Conservation (phyloP, 768 basidiomycete genomes). For the Calocera viscosa region DNA sequence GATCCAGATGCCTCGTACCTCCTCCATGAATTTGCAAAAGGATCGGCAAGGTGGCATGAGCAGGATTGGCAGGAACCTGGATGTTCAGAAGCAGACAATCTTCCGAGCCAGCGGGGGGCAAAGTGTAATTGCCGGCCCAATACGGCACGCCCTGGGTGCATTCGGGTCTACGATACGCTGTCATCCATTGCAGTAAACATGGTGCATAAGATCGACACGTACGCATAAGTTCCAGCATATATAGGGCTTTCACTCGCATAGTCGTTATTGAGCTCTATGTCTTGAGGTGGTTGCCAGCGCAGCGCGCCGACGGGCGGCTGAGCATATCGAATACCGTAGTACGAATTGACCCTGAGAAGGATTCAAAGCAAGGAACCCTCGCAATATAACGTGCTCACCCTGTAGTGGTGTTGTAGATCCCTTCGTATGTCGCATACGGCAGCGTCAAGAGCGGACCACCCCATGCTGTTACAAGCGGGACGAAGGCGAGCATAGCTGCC, state of each 20-base stretch:
- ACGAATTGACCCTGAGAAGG: background rate
- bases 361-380: background rate
- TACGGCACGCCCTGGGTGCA: background rate
- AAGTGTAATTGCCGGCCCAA: background rate
- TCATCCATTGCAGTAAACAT: no score
- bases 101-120: constrained; percentile 3
- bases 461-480: background rate
- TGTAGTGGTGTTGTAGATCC: background rate
- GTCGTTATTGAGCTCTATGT: constrained; percentile 1
- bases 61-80: background rate
- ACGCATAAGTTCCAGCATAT: background rate
- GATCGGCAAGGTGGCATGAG: background rate
- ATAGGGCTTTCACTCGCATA: background rate
- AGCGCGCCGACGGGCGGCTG: background rate
- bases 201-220: no score
- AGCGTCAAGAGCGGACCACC: background rate
- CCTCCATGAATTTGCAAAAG: constrained; percentile 1
- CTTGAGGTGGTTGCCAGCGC: constrained; percentile 2
- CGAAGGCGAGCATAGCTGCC: background rate
- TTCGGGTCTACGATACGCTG: background rate
- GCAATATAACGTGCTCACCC: background rate
- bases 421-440: background rate
- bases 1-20: background rate
- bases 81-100: background rate
- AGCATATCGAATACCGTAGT: background rate